Evolutionary conservation across 345 rosid species (phyloP).

Genomic region (Eucalyptus erythrocorys): DNA sequence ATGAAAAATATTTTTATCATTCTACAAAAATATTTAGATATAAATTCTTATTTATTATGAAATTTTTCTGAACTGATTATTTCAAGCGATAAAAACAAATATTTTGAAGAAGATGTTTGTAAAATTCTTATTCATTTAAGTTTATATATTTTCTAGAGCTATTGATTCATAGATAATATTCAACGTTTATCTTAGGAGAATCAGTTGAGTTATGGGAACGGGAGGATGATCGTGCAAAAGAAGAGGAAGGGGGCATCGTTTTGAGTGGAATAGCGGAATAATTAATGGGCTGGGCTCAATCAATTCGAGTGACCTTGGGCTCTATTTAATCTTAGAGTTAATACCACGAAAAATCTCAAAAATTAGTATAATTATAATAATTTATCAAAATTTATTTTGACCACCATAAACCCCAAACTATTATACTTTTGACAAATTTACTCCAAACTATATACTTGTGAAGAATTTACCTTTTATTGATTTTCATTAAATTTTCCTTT

Average conservation of each 20-base stretch:
- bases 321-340: not conserved
- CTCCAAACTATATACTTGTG: too few relatives aligned
- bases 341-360: rapidly evolving
- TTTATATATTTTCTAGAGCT: too few relatives aligned
- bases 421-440: rapidly evolving
- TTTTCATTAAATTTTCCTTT: too few relatives aligned
- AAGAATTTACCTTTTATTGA: rapidly evolving
- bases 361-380: rapidly evolving
- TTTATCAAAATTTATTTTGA: too few relatives aligned
- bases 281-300: too few relatives aligned
- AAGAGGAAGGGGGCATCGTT: not conserved
- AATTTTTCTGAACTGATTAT: too few relatives aligned
- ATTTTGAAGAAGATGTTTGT: rapidly evolving
- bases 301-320: not conserved
- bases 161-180: not conserved
- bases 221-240: not conserved
- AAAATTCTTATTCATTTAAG: not conserved
- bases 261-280: not conserved
- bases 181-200: not conserved
- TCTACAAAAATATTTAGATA: too few relatives aligned
- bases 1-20: rapidly evolving
- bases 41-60: not conserved
- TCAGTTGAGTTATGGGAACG: not conserved
- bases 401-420: rapidly evolving
- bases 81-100: rapidly evolving